Evolutionary conservation across 805 yeast species (phyloP).

Genomic region (Zygotorulaspora florentina): DNA sequence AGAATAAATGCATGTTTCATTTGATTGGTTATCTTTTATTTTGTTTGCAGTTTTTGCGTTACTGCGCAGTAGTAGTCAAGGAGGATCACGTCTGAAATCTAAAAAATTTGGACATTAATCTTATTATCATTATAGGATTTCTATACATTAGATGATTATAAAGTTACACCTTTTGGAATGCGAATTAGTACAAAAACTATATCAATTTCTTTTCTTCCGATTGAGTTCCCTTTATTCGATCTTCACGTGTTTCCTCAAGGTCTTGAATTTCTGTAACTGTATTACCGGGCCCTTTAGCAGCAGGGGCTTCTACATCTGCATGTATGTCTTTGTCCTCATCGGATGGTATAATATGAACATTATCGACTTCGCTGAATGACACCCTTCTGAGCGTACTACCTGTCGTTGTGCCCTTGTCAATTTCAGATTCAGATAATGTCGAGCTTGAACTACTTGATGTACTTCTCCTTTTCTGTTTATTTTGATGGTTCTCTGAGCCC

Average conservation of each 20-base stretch:
- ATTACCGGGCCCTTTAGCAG: neutral
- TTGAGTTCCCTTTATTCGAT: neutral
- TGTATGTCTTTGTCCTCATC: slow-evolving; percentile 10
- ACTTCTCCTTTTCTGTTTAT: slow-evolving; percentile 2
- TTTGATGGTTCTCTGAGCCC: slow-evolving; percentile 2
- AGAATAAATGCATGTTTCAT: slow-evolving; percentile 22
- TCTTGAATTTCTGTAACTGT: neutral
- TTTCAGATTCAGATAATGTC: neutral
- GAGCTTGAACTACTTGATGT: slow-evolving; percentile 3
- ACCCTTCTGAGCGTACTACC: slow-evolving; percentile 26
- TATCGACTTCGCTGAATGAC: slow-evolving; percentile 30
- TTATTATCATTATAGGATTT: too few relatives aligned
- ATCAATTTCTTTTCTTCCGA: slow-evolving; percentile 6
- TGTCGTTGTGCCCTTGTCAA: slow-evolving; percentile 3
- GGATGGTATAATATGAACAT: slow-evolving; percentile 27
- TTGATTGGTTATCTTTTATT: slow-evolving; percentile 3
- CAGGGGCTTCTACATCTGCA: neutral
- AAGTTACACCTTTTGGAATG: too few relatives aligned
- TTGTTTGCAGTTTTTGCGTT: neutral
- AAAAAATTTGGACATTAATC: too few relatives aligned
- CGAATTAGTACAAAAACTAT: neutral
- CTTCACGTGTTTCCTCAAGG: neutral
- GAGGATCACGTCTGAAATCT: neutral
- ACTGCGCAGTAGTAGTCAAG: neutral
- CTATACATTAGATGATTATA: too few relatives aligned